Percentiles rank a stretch among this genome's conserved stretches.
phyloP scores from a whole-genome alignment of 2,329 filamentous ascomycete genomes.

The Aspergillus piperis region DNA sequence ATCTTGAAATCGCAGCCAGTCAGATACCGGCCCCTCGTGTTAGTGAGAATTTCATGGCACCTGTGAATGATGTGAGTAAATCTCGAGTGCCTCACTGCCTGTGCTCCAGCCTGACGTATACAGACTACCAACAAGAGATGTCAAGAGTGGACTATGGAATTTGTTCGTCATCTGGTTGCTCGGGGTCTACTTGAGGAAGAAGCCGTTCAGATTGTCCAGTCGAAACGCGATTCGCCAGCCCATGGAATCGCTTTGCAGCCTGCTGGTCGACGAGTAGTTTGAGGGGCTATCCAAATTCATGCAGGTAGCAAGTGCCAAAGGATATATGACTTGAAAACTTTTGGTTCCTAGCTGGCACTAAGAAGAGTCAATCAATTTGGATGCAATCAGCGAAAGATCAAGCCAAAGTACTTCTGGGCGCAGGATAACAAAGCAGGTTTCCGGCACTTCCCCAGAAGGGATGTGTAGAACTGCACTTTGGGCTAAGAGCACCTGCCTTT shows the following conservation, averaged over 20 bases:
- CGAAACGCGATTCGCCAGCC: constrained; percentile 30
- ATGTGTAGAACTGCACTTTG: not conserved
- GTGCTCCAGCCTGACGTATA: not conserved
- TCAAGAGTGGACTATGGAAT: constrained; percentile 40
- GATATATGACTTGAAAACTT: not conserved
- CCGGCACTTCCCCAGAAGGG: not conserved
- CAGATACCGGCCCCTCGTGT: constrained; percentile 31
- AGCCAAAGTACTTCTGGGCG: too few species aligned
- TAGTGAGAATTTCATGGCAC: constrained; percentile 37
- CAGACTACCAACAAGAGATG: constrained; percentile 36
- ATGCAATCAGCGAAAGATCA: too few species aligned
- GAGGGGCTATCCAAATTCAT: not conserved
- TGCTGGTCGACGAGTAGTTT: not conserved
- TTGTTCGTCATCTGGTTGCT: constrained; percentile 27
- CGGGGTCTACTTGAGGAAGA: constrained; percentile 23
- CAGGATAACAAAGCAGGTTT: too few species aligned
- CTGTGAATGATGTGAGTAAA: constrained; percentile 35
- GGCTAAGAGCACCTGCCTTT: constrained; percentile 5
- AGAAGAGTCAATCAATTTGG: too few species aligned
- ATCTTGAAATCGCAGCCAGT: constrained; percentile 31
- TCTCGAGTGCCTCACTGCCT: not conserved
- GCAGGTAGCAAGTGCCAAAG: not conserved
- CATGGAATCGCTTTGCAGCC: constrained; percentile 31
- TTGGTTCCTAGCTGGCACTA: not conserved
- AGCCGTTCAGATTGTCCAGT: constrained; percentile 31